Evolutionary conservation across 148 eudicot species (phyloP).

Genomic region (Polygonum maritimum): DNA sequence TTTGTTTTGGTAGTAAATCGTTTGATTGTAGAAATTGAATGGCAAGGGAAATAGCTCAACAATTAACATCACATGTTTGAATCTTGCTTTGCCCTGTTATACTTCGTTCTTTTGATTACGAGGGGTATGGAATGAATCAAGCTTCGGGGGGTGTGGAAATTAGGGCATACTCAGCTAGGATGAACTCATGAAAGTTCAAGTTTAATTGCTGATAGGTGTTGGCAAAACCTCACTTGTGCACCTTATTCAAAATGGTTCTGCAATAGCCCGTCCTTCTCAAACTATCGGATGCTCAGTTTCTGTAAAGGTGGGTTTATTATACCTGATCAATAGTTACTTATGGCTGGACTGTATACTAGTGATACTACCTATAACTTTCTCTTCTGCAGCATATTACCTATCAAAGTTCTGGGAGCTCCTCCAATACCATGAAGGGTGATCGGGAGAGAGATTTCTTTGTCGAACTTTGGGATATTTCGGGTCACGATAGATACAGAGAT

Average conservation of each 20-base stretch:
- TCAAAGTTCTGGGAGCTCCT: background rate
- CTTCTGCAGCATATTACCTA: background rate
- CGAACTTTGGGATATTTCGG: conserved; percentile 6
- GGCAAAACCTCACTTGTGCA: conserved; percentile 78
- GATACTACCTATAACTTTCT: background rate
- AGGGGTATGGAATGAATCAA: background rate
- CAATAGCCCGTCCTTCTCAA: conserved; percentile 51
- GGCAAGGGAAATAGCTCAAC: too few relatives aligned
- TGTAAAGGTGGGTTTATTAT: conserved; percentile 37
- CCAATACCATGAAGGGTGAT: background rate
- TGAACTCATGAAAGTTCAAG: background rate
- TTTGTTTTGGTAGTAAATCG: background rate
- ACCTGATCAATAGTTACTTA: background rate
- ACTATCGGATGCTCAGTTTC: conserved; percentile 66
- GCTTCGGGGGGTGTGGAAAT: background rate
- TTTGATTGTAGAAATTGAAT: too few relatives aligned
- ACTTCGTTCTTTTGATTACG: background rate
- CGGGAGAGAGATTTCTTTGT: background rate
- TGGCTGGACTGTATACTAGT: background rate
- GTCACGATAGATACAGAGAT: background rate
- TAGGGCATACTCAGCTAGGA: too few relatives aligned
- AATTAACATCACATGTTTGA: background rate
- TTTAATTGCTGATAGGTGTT: conserved; percentile 44
- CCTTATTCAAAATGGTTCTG: conserved; percentile 70
- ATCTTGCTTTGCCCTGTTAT: background rate